Conservation (phyloP, 2,329 filamentous ascomycete genomes). For the Pezicula carpinea region DNA sequence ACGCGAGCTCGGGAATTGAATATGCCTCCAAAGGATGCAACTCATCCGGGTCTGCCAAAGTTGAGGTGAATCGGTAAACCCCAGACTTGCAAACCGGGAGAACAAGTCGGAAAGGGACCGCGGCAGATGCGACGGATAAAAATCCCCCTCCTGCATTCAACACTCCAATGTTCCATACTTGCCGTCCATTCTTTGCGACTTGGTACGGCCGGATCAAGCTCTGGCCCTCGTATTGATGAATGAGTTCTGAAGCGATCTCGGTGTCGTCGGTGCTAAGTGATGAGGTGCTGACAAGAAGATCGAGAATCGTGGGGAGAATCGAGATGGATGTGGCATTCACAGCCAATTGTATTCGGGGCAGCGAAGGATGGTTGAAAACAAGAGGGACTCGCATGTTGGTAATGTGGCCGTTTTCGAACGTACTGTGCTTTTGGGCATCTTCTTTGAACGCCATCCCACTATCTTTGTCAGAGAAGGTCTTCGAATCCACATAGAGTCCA, state of each 20-base stretch:
- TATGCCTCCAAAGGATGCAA: constrained; percentile 28
- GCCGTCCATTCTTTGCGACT: constrained; percentile 28
- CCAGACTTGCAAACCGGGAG: constrained; percentile 22
- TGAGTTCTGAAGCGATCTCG: constrained; percentile 32
- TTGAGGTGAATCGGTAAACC: constrained; percentile 31
- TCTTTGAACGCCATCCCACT: constrained; percentile 37
- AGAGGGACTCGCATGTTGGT: constrained; percentile 39
- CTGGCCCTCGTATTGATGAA: constrained; percentile 41
- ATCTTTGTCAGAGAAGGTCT: not conserved
- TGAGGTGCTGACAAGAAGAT: constrained; percentile 36
- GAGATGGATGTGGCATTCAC: constrained; percentile 37
- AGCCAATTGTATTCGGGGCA: constrained; percentile 36
- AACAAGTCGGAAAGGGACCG: constrained; percentile 19
- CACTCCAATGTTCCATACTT: constrained; percentile 21
- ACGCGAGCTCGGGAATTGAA: constrained; percentile 23
- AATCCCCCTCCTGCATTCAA: constrained; percentile 24
- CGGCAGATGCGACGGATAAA: constrained; percentile 19
- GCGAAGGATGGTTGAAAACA: constrained; percentile 37
- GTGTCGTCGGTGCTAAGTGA: constrained; percentile 32
- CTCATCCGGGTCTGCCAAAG: constrained; percentile 31
- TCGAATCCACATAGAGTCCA: not conserved
- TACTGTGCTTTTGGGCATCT: constrained; percentile 33
- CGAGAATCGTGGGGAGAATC: constrained; percentile 41
- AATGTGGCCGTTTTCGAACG: constrained; percentile 39
- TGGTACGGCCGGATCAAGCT: constrained; percentile 39